A percentile compares a stretch with the other conserved stretches of the same genome.
phyloP scores from a whole-genome alignment of 768 basidiomycete genomes.

The Cystobasidium onofrii region DNA sequence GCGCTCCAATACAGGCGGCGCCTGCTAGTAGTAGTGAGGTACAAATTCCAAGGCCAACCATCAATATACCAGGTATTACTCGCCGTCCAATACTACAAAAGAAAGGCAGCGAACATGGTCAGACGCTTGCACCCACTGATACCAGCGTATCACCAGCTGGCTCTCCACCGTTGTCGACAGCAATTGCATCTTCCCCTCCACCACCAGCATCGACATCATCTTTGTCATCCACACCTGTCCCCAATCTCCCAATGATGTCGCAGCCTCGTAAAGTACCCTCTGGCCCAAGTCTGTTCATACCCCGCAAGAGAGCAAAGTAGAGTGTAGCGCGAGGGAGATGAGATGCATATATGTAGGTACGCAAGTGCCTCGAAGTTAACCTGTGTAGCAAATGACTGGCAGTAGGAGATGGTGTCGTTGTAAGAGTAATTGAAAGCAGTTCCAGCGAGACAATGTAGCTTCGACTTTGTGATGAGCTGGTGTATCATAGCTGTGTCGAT shows the following conservation, averaged over 20 bases:
- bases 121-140: background rate
- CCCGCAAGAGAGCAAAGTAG: background rate
- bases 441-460: too few species aligned
- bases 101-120: background rate
- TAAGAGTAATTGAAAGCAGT: too few species aligned
- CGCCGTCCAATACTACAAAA: background rate
- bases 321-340: background rate
- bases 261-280: background rate
- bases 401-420: too few species aligned
- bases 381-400: too few species aligned
- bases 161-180: background rate
- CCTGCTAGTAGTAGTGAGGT: too few species aligned
- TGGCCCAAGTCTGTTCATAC: background rate
- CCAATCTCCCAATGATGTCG: background rate
- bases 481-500: too few species aligned
- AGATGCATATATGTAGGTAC: too few species aligned
- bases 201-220: background rate
- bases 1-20: too few species aligned
- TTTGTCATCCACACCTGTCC: too few species aligned
- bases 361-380: too few species aligned
- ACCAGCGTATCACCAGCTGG: background rate
- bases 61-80: slow-evolving; percentile 3
- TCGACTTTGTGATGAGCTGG: too few species aligned
- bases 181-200: background rate
- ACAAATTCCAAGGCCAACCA: background rate